Base-by-base conservation (phyloP, 169 alveolate species). In the Plasmodium fragile region DNA sequence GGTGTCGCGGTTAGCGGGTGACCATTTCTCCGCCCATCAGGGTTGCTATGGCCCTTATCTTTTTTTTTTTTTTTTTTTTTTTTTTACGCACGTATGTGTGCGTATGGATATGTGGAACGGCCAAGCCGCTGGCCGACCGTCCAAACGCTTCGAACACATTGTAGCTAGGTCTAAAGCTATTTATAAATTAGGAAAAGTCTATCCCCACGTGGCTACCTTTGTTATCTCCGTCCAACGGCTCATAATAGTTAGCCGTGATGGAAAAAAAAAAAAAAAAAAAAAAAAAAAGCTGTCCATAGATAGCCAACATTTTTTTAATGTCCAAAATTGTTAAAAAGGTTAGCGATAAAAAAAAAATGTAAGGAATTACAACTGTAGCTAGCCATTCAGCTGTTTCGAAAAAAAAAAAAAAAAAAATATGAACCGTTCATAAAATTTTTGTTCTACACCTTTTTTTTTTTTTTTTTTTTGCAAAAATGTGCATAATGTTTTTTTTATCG, bases 351-450 rank as follows among this genome's bases (percentile, higher is more conserved):
- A 22, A 6, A 18, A 39, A 65, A 82, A 69, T 8, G 53, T 7
- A 28, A 7, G 45, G 52, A 70, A 30, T 41, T 82, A 82, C 92
- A 82, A 70, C 65, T n/a, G 34, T 82, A 34, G 32, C 30, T 5
- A 82, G 30, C 59, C 34, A 25, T 82, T 65, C 69, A 41, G 43
- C 49, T 69, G 18, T 82, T 11, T 45, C 52, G 53, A 34, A 53
- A 32, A 53, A 53, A 70, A 69, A 82, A 81, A 36, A 39, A 36
- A 82, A 82, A 69, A 81, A 53, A 53, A 81, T 59, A n/a, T 82
- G 41, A 82, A 70, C 69, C 75, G 92, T 82, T 52, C 71, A 82
- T 69, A 82, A 82, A 82, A 82, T 41, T 36, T 65, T 82, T 82
- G 34, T 28, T 70, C 45, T 11, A 39, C 32, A 28, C 32, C 39